phyloP scores from a whole-genome alignment of 179 eudicot genomes.

The Beta lomatogona region DNA sequence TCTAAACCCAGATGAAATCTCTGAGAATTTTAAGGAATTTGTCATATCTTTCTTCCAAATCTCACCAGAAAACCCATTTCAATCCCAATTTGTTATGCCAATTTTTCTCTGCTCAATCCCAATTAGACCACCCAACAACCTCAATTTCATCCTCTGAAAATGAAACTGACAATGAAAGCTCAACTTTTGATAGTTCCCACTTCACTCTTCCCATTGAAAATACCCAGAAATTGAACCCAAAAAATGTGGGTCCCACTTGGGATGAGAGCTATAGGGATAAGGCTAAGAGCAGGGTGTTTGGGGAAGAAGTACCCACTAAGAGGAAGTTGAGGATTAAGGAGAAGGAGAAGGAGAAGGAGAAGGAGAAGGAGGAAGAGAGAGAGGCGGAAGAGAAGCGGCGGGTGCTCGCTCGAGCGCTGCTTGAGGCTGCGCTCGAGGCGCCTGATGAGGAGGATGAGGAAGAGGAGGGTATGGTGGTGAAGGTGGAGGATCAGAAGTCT shows the following conservation, averaged over 20 bases:
- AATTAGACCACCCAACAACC: conserved; percentile 35
- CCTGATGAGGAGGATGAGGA: conserved; percentile 52
- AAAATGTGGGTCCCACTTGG: conserved; percentile 48
- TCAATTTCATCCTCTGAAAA: conserved; percentile 38
- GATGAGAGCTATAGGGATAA: conserved; percentile 64
- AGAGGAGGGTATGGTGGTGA: conserved; percentile 51
- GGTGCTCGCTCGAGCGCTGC: conserved; percentile 68
- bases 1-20: conserved; percentile 52
- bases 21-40: conserved; percentile 43
- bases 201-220: conserved; percentile 41
- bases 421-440: conserved; percentile 57
- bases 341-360: conserved; percentile 32
- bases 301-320: conserved; percentile 33
- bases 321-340: conserved; percentile 33
- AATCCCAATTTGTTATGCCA: conserved; percentile 32
- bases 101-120: conserved; percentile 54
- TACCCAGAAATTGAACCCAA: conserved; percentile 12
- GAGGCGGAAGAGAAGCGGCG: conserved; percentile 41
- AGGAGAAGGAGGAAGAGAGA: conserved; percentile 17
- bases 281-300: conserved; percentile 50
- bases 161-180: conserved; percentile 36
- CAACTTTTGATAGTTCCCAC: conserved; percentile 61
- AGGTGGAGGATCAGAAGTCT: conserved; percentile 78
- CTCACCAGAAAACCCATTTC: conserved; percentile 36
- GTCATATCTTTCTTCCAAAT: conserved; percentile 23